Evolutionary conservation across 1,284 basidiomycete species (phyloP).

Genomic region (Pholiota adiposa): DNA sequence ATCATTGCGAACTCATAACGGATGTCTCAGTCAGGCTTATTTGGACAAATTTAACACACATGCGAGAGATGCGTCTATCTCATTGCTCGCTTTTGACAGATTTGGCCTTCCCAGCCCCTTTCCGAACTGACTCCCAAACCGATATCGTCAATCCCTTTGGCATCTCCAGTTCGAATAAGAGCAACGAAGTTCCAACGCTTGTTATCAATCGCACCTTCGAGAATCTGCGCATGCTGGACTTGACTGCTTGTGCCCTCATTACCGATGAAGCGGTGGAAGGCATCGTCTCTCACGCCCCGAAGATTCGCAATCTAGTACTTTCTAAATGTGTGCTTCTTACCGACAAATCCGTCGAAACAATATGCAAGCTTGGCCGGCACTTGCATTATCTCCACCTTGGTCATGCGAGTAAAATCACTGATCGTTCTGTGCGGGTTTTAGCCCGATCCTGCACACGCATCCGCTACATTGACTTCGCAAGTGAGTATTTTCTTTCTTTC

Average conservation of each 20-base stretch:
- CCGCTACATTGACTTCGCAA: slow-evolving; percentile 96
- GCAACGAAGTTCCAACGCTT: slow-evolving; percentile 60
- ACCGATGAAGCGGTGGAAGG: slow-evolving; percentile 93
- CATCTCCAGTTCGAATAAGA: slow-evolving; percentile 27
- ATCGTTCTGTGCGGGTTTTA: slow-evolving; percentile 84
- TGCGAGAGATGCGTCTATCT: slow-evolving; percentile 91
- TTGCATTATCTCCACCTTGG: slow-evolving; percentile 96
- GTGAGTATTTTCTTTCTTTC: slow-evolving; percentile 60
- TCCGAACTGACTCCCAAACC: slow-evolving; percentile 39
- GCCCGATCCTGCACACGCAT: slow-evolving; percentile 91
- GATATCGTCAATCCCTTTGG: slow-evolving; percentile 51
- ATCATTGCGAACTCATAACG: slow-evolving; percentile 81
- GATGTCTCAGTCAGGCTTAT: slow-evolving; percentile 83
- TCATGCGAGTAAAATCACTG: slow-evolving; percentile 89
- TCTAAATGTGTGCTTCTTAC: slow-evolving; percentile 91
- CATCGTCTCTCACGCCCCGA: slow-evolving; percentile 86
- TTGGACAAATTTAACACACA: slow-evolving; percentile 79
- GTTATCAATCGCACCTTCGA: slow-evolving; percentile 68
- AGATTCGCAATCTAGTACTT: slow-evolving; percentile 90
- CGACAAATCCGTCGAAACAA: slow-evolving; percentile 84
- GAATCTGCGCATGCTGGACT: slow-evolving; percentile 86
- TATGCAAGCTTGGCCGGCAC: slow-evolving; percentile 88
- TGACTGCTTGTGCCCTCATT: slow-evolving; percentile 84
- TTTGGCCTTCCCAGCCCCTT: slow-evolving; percentile 81
- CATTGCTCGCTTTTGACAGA: slow-evolving; percentile 84